phyloP scores from a whole-genome alignment of 257 asterid genomes.

The Solanum chilense region DNA sequence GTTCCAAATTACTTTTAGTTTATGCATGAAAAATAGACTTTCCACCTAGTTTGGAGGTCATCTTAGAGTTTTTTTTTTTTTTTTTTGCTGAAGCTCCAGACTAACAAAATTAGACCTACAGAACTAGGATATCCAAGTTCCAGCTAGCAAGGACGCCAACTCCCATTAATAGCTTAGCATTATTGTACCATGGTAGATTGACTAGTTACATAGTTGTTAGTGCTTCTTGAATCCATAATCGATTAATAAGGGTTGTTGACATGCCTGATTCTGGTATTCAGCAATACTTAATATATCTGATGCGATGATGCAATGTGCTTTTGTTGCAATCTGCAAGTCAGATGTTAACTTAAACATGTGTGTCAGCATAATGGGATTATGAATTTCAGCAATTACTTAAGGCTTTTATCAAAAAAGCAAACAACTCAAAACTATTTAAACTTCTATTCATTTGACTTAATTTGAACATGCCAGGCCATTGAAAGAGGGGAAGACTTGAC shows the following conservation, averaged over 20 bases:
- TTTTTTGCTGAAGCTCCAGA: neutral
- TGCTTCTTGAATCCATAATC: neutral
- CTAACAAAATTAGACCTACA: neutral
- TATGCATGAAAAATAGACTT: neutral
- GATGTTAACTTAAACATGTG: neutral
- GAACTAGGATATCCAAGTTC: neutral
- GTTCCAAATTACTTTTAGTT: neutral
- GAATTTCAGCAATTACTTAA: neutral
- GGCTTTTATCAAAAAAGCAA: neutral
- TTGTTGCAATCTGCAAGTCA: neutral
- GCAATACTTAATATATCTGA: neutral
- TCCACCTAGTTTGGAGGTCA: neutral
- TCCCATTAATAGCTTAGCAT: neutral
- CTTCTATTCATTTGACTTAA: neutral
- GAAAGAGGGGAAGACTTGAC: conserved; percentile 71
- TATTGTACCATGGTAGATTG: neutral
- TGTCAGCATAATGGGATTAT: neutral
- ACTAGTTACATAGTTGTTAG: neutral
- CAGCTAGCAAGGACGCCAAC: neutral
- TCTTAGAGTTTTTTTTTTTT: neutral
- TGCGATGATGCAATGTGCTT: neutral
- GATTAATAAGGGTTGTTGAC: neutral
- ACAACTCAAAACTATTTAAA: neutral
- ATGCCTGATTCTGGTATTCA: neutral
- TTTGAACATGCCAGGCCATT: conserved; percentile 42